Base-by-base conservation (phyloP, 2,329 filamentous ascomycete species). In the Fusarium graminum region DNA sequence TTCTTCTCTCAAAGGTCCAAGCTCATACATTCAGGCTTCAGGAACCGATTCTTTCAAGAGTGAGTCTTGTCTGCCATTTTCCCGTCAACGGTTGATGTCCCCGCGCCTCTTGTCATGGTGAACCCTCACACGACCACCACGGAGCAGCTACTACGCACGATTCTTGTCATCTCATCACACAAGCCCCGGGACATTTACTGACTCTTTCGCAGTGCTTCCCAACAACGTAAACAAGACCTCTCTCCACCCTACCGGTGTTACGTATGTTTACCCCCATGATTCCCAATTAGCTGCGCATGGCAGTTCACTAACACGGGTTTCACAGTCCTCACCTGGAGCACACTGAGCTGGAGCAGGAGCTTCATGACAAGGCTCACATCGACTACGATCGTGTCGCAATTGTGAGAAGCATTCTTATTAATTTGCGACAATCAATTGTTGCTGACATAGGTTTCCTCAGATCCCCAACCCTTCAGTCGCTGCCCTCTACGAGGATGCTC, bases 351-450 rank as follows among this genome's bases (percentile, higher is more conserved):
- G 86, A 99, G 83, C 93, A 98, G 83, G 93, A 97, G 80, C 91
- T 99, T 65, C 94, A 98, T 81, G 93, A 97, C 82, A 93, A 91
- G 77, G 95, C 95, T 72, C 94, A 99, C 86, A 99, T 99, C 77
- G 95, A 99, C 86, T 99, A 98, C 80, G 92, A 98, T 82, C 92
- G 93, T 77, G 95, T 99, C 76, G 92, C 95, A 68, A 99, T 99
- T 85, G 94, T 97, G 87, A 80, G 92, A 52, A 42, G 14, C n/a
- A 32, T 17, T 22, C 13, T 16, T 16, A 26, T 25, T 29, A 63
- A 51, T 22, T 16, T 29, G 26, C 41, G 7, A 30, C 19, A 30
- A n/a, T 11, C 19, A 30, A 39, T 26, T 25, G 30, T 29, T 34
- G 17, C 62, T 73, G 50, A 72, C 66, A 38, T 40, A n/a, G 6